These are phyloP conservation scores for Wallacemonas sp. DNA, from an alignment of 208 protist species.

Conservation along the genomic window DNA sequence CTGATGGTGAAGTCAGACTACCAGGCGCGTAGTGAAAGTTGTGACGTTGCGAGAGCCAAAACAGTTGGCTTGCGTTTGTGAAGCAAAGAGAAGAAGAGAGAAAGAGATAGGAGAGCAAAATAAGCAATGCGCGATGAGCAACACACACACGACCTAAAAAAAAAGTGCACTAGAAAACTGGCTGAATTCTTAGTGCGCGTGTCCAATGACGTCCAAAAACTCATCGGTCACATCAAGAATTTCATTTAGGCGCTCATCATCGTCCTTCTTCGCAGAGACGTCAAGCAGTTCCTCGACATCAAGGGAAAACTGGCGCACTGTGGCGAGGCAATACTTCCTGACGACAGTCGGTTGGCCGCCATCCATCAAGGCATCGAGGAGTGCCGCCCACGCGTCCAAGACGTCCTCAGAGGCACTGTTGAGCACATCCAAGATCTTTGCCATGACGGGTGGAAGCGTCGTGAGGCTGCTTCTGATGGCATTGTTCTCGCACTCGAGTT, in stretches of 20 bases:
- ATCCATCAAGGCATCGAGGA: constrained; percentile 58
- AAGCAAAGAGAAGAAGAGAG: neutral
- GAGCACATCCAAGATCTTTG: constrained; percentile 68
- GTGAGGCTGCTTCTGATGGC: constrained; percentile 64
- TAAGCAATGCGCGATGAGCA: neutral
- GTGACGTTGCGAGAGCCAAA: neutral
- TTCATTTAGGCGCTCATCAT: constrained; percentile 82
- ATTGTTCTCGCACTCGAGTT: constrained; percentile 88
- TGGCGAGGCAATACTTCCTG: constrained; percentile 60
- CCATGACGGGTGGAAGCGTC: constrained; percentile 70
- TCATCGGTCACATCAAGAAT: constrained; percentile 86
- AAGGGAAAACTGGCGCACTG: constrained; percentile 63
- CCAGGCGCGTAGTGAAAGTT: too few species aligned
- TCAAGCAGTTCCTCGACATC: constrained; percentile 75
- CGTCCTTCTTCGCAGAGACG: constrained; percentile 70
- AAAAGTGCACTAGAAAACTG: neutral
- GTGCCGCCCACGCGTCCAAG: constrained; percentile 62
- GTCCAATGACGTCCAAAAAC: constrained; percentile 57
- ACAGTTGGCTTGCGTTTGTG: too few species aligned
- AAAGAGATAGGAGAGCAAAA: neutral
- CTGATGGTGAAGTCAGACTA: too few species aligned
- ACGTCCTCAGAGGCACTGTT: constrained; percentile 65
- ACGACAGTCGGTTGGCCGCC: constrained; percentile 51
- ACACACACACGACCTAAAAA: constrained; percentile 9
- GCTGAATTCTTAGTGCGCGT: neutral